phyloP scores from a whole-genome alignment of 2,329 filamentous ascomycete species.

The Chaetomium sp. region DNA sequence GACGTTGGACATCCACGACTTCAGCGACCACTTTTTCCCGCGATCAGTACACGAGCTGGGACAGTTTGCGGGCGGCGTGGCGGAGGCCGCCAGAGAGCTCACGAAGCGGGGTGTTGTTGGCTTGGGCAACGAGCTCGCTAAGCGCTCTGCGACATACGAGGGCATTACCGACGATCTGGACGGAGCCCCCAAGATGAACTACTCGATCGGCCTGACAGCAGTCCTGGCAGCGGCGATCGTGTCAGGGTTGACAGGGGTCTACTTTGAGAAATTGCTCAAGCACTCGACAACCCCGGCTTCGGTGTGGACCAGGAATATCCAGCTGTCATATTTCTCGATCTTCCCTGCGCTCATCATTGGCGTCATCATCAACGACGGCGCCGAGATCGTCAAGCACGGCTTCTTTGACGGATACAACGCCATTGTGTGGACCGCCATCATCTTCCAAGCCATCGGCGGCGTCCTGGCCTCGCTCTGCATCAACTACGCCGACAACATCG shows the following conservation, averaged over 20 bases:
- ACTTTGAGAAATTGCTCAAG: constrained; percentile 90
- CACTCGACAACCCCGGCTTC: constrained; percentile 75
- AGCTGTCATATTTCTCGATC: constrained; percentile 90
- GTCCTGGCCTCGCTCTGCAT: constrained; percentile 81
- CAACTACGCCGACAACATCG: constrained; percentile 84
- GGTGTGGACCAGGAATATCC: constrained; percentile 92
- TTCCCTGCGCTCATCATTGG: constrained; percentile 87
- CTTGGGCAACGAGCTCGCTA: constrained; percentile 50
- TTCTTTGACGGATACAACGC: constrained; percentile 96
- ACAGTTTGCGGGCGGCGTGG: constrained; percentile 58
- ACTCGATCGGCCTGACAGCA: constrained; percentile 74
- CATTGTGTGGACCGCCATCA: constrained; percentile 83
- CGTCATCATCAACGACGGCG: constrained; percentile 83
- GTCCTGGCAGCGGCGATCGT: constrained; percentile 77
- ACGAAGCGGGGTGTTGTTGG: constrained; percentile 51
- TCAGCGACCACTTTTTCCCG: constrained; percentile 70
- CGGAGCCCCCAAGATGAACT: constrained; percentile 64
- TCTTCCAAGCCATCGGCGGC: constrained; percentile 80
- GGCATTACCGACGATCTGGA: constrained; percentile 73
- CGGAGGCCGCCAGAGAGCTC: constrained; percentile 53
- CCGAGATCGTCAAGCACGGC: constrained; percentile 77
- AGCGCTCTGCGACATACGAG: constrained; percentile 85
- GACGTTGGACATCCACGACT: constrained; percentile 64
- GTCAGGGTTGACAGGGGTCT: constrained; percentile 83
- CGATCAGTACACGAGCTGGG: constrained; percentile 77